phyloP scores from a whole-genome alignment of 2,329 filamentous ascomycete genomes.

The Diaporthe sp. region DNA sequence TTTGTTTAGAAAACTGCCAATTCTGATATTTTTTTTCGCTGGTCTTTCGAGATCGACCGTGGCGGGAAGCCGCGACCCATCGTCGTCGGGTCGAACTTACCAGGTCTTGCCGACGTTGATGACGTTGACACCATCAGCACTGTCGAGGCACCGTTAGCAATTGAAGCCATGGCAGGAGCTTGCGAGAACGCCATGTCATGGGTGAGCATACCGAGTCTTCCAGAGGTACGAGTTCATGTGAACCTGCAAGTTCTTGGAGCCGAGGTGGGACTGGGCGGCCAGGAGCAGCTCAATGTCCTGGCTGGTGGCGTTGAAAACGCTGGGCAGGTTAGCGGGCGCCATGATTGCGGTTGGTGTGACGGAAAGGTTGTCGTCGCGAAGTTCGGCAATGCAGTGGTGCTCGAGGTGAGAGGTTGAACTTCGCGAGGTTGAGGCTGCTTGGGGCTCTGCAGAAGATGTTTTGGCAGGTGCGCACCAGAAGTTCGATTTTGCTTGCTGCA shows the following conservation, averaged over 20 bases:
- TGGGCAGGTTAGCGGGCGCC: slow-evolving; percentile 94
- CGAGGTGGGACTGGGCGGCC: slow-evolving; percentile 95
- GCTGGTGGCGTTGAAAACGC: slow-evolving; percentile 95
- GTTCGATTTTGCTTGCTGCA: slow-evolving; percentile 23
- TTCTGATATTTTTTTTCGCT: neutral
- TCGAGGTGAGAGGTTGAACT: slow-evolving; percentile 42
- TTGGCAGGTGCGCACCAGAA: slow-evolving; percentile 23
- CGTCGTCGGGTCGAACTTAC: slow-evolving; percentile 66
- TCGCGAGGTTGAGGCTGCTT: slow-evolving; percentile 37
- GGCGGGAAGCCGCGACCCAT: neutral
- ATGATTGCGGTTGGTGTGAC: slow-evolving; percentile 65
- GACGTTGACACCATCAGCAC: slow-evolving; percentile 97
- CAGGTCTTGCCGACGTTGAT: slow-evolving; percentile 99
- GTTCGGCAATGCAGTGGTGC: slow-evolving; percentile 39
- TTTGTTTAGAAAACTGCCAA: slow-evolving; percentile 3
- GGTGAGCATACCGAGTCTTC: slow-evolving; percentile 69
- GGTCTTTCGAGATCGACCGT: neutral
- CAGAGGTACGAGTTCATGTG: slow-evolving; percentile 99
- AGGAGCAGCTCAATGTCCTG: slow-evolving; percentile 99
- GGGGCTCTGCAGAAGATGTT: slow-evolving; percentile 28
- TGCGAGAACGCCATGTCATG: neutral
- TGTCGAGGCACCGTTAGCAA: slow-evolving; percentile 64
- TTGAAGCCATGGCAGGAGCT: neutral
- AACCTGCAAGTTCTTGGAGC: slow-evolving; percentile 99
- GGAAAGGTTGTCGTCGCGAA: slow-evolving; percentile 45